Evolutionary conservation across 2,329 filamentous ascomycete genomes (phyloP).

Genomic region (Rhynchosporium agropyri): DNA sequence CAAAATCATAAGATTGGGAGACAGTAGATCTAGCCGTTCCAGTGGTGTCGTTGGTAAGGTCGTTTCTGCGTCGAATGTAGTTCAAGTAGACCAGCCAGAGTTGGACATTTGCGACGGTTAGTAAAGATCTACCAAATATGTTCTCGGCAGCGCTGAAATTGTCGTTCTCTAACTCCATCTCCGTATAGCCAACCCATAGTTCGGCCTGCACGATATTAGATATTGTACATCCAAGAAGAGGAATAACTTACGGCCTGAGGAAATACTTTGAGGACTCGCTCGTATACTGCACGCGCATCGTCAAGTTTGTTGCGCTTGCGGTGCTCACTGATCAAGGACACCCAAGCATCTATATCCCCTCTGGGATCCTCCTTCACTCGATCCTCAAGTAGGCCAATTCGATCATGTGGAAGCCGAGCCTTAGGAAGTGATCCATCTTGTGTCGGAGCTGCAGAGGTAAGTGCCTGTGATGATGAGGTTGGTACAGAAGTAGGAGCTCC

Average conservation of each 20-base stretch:
- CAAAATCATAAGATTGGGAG: constrained; percentile 87
- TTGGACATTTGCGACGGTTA: constrained; percentile 78
- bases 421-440: constrained; percentile 39
- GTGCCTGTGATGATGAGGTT: constrained; percentile 33
- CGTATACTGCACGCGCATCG: constrained; percentile 77
- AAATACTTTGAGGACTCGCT: constrained; percentile 85
- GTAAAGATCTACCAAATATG: constrained; percentile 79
- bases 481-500: constrained; percentile 31
- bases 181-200: constrained; percentile 85
- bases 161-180: constrained; percentile 86
- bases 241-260: constrained; percentile 78
- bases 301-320: constrained; percentile 80
- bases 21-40: constrained; percentile 79
- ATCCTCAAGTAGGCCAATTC: constrained; percentile 67
- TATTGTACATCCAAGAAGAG: constrained; percentile 16
- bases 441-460: constrained; percentile 36
- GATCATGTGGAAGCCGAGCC: constrained; percentile 44
- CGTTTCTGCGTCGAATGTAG: constrained; percentile 90
- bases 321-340: constrained; percentile 82
- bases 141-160: constrained; percentile 79
- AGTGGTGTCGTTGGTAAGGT: constrained; percentile 76
- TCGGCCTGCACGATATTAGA: constrained; percentile 68
- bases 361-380: constrained; percentile 90
- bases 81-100: constrained; percentile 94
- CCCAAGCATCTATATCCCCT: constrained; percentile 91